Conservation (phyloP, 805 yeast genomes). For the Yarrowia sp. region DNA sequence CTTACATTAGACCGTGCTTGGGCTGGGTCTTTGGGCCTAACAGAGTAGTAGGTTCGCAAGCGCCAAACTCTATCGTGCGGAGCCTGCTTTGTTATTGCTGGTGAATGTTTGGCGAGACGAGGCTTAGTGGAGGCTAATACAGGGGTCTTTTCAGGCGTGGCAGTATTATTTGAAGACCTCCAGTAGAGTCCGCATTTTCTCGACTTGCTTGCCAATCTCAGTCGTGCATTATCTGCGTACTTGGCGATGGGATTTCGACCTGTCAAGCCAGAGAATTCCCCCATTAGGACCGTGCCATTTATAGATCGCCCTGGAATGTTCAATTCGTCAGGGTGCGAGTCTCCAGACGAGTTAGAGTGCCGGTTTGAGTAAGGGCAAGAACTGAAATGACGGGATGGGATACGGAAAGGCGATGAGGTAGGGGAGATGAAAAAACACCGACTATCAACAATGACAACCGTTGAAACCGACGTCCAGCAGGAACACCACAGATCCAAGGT, state of each 20-base stretch:
- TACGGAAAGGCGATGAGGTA: background rate
- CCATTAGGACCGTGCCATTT: too few relatives aligned
- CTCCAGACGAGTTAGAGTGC: too few relatives aligned
- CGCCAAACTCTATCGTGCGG: slow-evolving; percentile 17
- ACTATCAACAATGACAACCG: background rate
- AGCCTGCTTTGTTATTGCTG: slow-evolving; percentile 27
- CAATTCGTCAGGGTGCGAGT: too few relatives aligned
- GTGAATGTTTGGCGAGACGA: slow-evolving; percentile 23
- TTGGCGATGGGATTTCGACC: too few relatives aligned
- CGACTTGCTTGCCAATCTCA: too few relatives aligned
- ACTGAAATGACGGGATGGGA: background rate
- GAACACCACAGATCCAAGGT: slow-evolving; percentile 9
- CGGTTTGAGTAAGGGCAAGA: background rate
- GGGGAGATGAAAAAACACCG: background rate
- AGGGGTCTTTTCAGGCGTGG: slow-evolving; percentile 2
- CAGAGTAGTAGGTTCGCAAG: slow-evolving; percentile 10
- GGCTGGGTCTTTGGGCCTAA: slow-evolving; percentile 21
- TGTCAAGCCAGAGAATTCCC: too few relatives aligned
- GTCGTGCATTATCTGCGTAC: too few relatives aligned
- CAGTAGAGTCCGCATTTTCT: too few relatives aligned
- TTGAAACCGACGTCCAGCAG: background rate
- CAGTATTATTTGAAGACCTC: background rate
- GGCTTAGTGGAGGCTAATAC: background rate
- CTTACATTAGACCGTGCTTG: slow-evolving; percentile 13
- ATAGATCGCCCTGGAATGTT: too few relatives aligned